Evolutionary conservation across 2,329 filamentous ascomycete genomes (phyloP), one percentile per base, ranked within the genome.

Genomic region (Keithomyces neogunnii): DNA sequence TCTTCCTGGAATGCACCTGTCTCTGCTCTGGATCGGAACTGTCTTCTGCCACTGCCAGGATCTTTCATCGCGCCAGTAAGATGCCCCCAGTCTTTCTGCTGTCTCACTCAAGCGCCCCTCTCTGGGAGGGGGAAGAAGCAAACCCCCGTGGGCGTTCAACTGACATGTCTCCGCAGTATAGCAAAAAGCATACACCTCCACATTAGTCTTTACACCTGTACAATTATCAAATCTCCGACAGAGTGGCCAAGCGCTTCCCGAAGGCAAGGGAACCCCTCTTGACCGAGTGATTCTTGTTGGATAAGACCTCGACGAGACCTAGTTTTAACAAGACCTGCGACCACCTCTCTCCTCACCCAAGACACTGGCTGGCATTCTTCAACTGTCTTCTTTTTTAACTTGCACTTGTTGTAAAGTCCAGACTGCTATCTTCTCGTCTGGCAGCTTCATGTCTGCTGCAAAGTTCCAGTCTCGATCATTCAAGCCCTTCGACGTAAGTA

Each of bases 401-500:
- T 64, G 6, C 8, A 44, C 26, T 67, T 63, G 68, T 64, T 63
- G 61, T 59, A 59, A 62, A 59, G 56, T 55, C 57, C 51, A 38
- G 55, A 60, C 56, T 56, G 54, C 63, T 26, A 44, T 60, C 61
- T 47, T 49, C 11, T 64, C 60, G 40, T 56, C 61, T 62, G 61
- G 69, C 68, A 70, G 71, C 69, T 77, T 79, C 66, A 81, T 81
- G 78, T 81, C 78, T 75, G 64, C 73, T 66, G 67, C 69, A 64
- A 80, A 78, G 71, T 77, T 78, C 64, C 73, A 75, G 61, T 75
- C 73, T 63, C 69, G 74, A 62, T 66, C 74, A 58, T 80, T 80
- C 67, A 80, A 78, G 70, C 71, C 78, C 66, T 80, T 76, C 65
- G 76, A 81, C 72, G 77, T 81, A 65, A 78, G 78, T 77, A 56